phyloP scores from a whole-genome alignment of 2,329 filamentous ascomycete species.

The Chaetomiaceae sp. region DNA sequence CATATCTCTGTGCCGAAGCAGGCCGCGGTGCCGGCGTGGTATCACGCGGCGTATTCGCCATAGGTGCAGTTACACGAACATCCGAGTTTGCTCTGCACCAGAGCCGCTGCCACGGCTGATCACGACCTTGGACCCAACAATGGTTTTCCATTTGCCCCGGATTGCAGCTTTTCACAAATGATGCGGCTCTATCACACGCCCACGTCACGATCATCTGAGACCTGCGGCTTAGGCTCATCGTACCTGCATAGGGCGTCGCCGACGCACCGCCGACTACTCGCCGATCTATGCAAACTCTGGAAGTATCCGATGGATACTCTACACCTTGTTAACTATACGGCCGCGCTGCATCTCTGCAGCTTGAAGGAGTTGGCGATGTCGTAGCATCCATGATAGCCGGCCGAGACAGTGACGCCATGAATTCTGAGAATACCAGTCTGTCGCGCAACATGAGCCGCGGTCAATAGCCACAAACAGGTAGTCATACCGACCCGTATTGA shows the following conservation, averaged over 20 bases:
- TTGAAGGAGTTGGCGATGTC: background rate
- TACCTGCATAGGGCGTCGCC: background rate
- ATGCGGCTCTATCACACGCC: no score
- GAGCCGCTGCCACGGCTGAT: background rate
- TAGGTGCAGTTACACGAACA: background rate
- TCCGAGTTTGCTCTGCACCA: background rate
- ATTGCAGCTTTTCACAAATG: constrained; percentile 2
- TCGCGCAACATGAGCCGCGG: background rate
- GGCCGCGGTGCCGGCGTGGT: background rate
- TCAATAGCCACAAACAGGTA: background rate
- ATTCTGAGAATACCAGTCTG: background rate
- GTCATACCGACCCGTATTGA: background rate
- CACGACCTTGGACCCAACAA: background rate
- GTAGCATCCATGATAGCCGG: background rate
- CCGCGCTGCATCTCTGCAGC: background rate
- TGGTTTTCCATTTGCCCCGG: no score
- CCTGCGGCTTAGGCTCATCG: background rate
- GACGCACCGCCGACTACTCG: background rate
- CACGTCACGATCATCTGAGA: background rate
- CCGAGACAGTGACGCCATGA: no score
- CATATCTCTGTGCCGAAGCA: constrained; percentile 1
- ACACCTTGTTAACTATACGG: background rate
- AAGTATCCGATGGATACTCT: no score
- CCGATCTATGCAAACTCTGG: background rate
- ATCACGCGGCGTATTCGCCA: background rate